Evolutionary conservation across 2,329 filamentous ascomycete genomes (phyloP).

Genomic region (Fonsecaea pedrosoi): DNA sequence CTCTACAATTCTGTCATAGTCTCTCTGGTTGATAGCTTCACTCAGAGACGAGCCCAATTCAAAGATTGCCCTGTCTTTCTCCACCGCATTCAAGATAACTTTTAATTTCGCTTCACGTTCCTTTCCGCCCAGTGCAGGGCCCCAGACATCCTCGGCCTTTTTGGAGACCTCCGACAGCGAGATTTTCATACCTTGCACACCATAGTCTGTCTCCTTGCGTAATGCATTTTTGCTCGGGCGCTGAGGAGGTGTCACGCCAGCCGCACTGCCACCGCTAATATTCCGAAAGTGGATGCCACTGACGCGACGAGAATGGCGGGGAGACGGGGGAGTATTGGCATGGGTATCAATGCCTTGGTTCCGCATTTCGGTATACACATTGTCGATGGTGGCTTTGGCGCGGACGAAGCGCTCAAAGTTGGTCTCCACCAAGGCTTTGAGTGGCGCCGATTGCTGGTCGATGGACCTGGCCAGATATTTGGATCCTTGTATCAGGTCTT

Average conservation of each 20-base stretch:
- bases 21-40: conserved; percentile 86
- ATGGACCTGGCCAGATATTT: conserved; percentile 89
- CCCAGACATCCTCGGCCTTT: conserved; percentile 97
- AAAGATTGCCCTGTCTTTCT: conserved; percentile 80
- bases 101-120: conserved; percentile 91
- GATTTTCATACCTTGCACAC: conserved; percentile 83
- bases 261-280: conserved; percentile 52
- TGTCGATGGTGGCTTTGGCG: conserved; percentile 97
- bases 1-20: conserved; percentile 86
- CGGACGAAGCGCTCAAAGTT: conserved; percentile 99
- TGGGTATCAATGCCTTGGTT: conserved; percentile 67
- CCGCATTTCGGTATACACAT: conserved; percentile 96
- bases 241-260: conserved; percentile 48
- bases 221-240: conserved; percentile 87
- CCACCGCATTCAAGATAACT: conserved; percentile 74
- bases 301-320: conserved; percentile 62
- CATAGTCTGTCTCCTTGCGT: conserved; percentile 90
- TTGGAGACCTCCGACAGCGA: conserved; percentile 88
- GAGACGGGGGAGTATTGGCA: conserved; percentile 44
- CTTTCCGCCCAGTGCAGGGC: conserved; percentile 85
- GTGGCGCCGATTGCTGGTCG: conserved; percentile 94
- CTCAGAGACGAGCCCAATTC: conserved; percentile 78
- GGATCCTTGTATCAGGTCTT: conserved; percentile 78
- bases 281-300: conserved; percentile 67
- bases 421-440: conserved; percentile 94